These are phyloP conservation scores for Dunaliella primolecta DNA, from an alignment of 139 green algal species.

Conservation along the genomic window DNA sequence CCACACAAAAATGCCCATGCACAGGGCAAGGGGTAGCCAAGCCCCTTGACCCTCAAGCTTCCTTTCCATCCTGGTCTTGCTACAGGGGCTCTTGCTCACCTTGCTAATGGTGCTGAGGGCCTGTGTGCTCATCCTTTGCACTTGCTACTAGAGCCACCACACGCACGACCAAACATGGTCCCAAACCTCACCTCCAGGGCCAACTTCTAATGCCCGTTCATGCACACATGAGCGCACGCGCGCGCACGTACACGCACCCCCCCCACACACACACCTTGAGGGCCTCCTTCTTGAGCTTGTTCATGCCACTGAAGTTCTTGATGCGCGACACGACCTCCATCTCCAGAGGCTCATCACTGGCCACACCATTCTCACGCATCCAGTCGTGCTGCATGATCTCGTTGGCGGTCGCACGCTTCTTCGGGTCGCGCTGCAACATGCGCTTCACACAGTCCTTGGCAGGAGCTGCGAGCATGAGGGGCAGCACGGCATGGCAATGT, in stretches of 20 bases:
- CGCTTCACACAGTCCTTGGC: constrained; percentile 80
- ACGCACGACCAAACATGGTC: no score
- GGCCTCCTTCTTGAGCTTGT: constrained; percentile 96
- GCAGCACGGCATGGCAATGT: constrained; percentile 9
- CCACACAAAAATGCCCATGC: no score
- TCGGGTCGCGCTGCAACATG: constrained; percentile 84
- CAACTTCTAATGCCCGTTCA: no score
- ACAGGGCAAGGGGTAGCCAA: no score
- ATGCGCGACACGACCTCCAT: constrained; percentile 82
- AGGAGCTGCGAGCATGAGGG: constrained; percentile 25
- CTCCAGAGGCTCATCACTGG: constrained; percentile 55
- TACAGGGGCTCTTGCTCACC: no score
- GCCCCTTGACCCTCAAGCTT: no score
- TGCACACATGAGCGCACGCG: not conserved
- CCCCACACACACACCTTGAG: constrained; percentile 62
- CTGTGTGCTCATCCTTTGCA: no score
- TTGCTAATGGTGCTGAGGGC: no score
- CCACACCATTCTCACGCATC: constrained; percentile 81
- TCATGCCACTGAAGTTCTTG: constrained; percentile 89
- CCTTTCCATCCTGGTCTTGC: no score
- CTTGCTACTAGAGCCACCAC: no score
- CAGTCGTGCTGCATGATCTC: constrained; percentile 90
- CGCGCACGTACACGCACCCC: not conserved
- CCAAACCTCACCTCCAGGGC: no score
- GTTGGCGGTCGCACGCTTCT: constrained; percentile 70